Conservation (phyloP, 2,329 filamentous ascomycete species). For the Stylonectria norvegica region DNA sequence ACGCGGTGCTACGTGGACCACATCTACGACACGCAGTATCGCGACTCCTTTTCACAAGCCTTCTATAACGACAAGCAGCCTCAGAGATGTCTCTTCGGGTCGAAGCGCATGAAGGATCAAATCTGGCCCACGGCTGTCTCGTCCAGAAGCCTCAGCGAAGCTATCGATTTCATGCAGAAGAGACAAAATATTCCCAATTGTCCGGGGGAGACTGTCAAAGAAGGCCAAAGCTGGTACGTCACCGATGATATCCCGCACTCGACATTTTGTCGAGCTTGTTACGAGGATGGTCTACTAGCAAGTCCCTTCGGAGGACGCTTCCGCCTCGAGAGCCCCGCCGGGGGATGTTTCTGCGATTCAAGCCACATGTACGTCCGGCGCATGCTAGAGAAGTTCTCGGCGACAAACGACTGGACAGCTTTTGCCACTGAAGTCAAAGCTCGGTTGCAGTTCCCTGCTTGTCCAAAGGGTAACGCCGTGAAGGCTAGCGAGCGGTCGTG, state of each 20-base stretch:
- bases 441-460: slow-evolving; percentile 25
- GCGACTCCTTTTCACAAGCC: slow-evolving; percentile 24
- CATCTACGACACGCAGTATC: slow-evolving; percentile 31
- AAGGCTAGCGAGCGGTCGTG: slow-evolving; percentile 27
- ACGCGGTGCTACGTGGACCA: slow-evolving; percentile 37
- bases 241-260: slow-evolving; percentile 31
- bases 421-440: slow-evolving; percentile 32
- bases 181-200: slow-evolving; percentile 19
- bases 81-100: slow-evolving; percentile 35
- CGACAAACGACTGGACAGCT: slow-evolving; percentile 29
- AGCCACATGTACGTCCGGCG: slow-evolving; percentile 29
- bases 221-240: slow-evolving; percentile 32
- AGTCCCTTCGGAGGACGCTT: slow-evolving; percentile 32
- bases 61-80: slow-evolving; percentile 23
- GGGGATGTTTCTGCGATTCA: slow-evolving; percentile 30
- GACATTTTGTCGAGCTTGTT: slow-evolving; percentile 38
- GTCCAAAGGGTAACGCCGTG: slow-evolving; percentile 22
- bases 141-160: slow-evolving; percentile 25
- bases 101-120: slow-evolving; percentile 29
- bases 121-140: slow-evolving; percentile 30
- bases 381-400: slow-evolving; percentile 25
- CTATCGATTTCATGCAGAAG: slow-evolving; percentile 29
- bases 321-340: slow-evolving; percentile 3
- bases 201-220: slow-evolving; percentile 6
- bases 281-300: slow-evolving; percentile 32